Percentiles rank a stretch among this genome's conserved stretches.
These are phyloP conservation scores for Lepiota venenata DNA, from an alignment of 768 basidiomycete genomes.

Conservation along the genomic window DNA sequence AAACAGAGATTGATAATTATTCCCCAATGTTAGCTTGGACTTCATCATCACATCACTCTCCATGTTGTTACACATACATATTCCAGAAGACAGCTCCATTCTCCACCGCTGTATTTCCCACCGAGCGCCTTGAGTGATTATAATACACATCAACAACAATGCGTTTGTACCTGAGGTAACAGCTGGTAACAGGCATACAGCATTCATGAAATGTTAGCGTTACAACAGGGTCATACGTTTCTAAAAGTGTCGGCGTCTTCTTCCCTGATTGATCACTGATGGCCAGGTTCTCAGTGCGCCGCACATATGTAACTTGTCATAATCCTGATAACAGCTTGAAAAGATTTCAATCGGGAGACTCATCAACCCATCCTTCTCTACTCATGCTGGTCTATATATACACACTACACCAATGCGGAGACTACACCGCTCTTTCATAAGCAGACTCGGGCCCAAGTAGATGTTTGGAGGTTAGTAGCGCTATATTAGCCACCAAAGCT, in stretches of 20 bases:
- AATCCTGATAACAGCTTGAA: background rate
- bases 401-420: background rate
- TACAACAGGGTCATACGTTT: conserved; percentile 1
- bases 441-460: background rate
- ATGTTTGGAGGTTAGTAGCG: too few species aligned
- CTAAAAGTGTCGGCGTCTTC: background rate
- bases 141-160: background rate
- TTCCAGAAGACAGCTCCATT: conserved; percentile 4
- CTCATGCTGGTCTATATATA: background rate
- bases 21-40: background rate
- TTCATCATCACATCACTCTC: background rate
- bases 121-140: background rate
- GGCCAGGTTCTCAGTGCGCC: background rate
- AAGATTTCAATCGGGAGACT: conserved; percentile 1
- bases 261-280: conserved; percentile 10
- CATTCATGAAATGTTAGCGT: background rate
- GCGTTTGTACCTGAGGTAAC: conserved; percentile 10
- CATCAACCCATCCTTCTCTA: background rate
- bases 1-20: too few species aligned
- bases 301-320: background rate
- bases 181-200: background rate
- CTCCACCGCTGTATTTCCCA: conserved; percentile 7
- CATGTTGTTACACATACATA: background rate
- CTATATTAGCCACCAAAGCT: too few species aligned
- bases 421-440: background rate